Percentiles rank a stretch among this genome's conserved stretches.
Conservation (phyloP, 2,329 filamentous ascomycete species). For the Rutstroemia sp. region DNA sequence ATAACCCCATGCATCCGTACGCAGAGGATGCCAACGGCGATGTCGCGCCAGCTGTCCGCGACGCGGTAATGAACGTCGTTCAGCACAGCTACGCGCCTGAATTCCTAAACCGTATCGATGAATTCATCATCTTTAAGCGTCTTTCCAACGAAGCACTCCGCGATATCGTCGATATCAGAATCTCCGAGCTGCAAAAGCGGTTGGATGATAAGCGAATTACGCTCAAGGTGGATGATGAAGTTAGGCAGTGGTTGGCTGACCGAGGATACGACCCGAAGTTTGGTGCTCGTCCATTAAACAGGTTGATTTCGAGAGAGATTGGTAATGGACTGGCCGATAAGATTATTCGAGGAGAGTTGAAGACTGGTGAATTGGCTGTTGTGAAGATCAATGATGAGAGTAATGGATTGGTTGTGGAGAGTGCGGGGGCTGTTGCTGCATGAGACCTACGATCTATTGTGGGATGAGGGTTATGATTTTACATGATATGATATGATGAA, state of each 20-base stretch:
- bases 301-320: conserved; percentile 84
- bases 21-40: conserved; percentile 56
- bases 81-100: conserved; percentile 71
- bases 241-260: conserved; percentile 81
- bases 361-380: conserved; percentile 63
- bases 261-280: conserved; percentile 87
- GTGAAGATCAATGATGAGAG: conserved; percentile 61
- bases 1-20: conserved; percentile 57
- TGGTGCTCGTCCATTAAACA: conserved; percentile 83
- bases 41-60: conserved; percentile 65
- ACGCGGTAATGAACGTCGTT: conserved; percentile 84
- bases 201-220: conserved; percentile 80
- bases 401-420: conserved; percentile 45
- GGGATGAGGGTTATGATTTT: too few relatives aligned
- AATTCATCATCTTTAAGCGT: conserved; percentile 93
- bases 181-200: conserved; percentile 74
- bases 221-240: conserved; percentile 61
- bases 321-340: conserved; percentile 82
- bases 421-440: conserved; percentile 5
- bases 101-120: conserved; percentile 93
- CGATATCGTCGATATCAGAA: conserved; percentile 88
- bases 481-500: background rate
- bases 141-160: conserved; percentile 70
- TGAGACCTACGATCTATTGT: background rate
- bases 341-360: conserved; percentile 81